phyloP scores from a whole-genome alignment of 805 yeast genomes.

The Grigorovia humatica region DNA sequence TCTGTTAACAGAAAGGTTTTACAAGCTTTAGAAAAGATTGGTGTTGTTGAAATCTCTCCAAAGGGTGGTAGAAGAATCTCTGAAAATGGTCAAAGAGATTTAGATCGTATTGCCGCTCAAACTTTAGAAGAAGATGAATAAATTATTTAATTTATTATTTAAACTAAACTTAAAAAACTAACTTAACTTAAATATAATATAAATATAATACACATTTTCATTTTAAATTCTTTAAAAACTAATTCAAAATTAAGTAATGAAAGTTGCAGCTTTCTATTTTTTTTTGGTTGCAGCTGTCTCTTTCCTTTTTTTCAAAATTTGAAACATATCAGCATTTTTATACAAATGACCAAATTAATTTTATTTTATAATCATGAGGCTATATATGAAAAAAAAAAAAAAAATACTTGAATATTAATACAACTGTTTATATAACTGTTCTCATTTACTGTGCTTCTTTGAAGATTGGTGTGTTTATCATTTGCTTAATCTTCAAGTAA shows the following conservation, averaged over 20 bases:
- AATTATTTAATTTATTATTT: constrained; percentile 11
- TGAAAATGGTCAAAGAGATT: constrained; percentile 99
- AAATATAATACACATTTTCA: constrained; percentile 2
- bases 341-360: too few relatives aligned
- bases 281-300: too few relatives aligned
- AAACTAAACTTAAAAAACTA: too few relatives aligned
- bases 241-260: too few relatives aligned
- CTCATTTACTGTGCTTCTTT: background rate
- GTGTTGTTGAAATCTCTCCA: constrained; percentile 91
- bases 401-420: background rate
- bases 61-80: constrained; percentile 99
- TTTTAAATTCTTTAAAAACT: constrained; percentile 1
- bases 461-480: too few relatives aligned
- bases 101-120: constrained; percentile 99
- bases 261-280: too few relatives aligned
- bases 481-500: background rate
- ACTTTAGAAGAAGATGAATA: constrained; percentile 84
- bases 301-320: too few relatives aligned
- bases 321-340: too few relatives aligned
- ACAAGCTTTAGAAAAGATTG: constrained; percentile 97
- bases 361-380: too few relatives aligned
- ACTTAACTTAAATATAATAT: constrained; percentile 1
- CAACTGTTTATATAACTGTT: background rate
- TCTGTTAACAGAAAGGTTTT: constrained; percentile 97
- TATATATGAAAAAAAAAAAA: too few relatives aligned